Conservation (phyloP, 2,329 filamentous ascomycete species). For the Ceratocystis smalleyi region DNA sequence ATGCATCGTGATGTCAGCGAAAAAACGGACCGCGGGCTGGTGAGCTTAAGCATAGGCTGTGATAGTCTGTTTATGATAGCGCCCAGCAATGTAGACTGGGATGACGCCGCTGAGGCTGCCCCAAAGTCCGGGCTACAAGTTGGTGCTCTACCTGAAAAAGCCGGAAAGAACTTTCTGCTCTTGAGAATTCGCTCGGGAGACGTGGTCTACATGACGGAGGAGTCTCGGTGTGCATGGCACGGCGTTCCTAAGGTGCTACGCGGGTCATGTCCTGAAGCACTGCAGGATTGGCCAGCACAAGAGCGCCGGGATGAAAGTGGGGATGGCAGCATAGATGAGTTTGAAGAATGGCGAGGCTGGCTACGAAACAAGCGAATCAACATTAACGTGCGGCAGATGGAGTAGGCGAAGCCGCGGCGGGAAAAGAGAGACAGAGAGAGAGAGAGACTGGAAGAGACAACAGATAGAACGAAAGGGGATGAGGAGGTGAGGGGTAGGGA, state of each 20-base stretch:
- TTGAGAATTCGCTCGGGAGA: slow-evolving; percentile 69
- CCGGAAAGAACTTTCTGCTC: slow-evolving; percentile 36
- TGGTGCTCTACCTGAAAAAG: not conserved
- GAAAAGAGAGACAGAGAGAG: too few relatives aligned
- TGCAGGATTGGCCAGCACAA: slow-evolving; percentile 56
- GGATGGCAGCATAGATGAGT: slow-evolving; percentile 28
- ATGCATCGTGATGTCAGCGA: slow-evolving; percentile 92
- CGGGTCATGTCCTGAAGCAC: slow-evolving; percentile 59
- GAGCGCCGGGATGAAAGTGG: slow-evolving; percentile 18
- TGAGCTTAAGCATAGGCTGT: slow-evolving; percentile 80
- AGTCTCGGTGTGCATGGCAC: slow-evolving; percentile 83
- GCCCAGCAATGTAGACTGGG: slow-evolving; percentile 33
- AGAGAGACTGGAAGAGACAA: not conserved
- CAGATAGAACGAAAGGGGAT: slow-evolving; percentile 25
- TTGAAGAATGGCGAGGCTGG: slow-evolving; percentile 66
- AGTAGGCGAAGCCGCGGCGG: slow-evolving; percentile 26
- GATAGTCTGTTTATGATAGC: slow-evolving; percentile 80
- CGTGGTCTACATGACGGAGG: slow-evolving; percentile 73
- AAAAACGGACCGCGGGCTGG: slow-evolving; percentile 57
- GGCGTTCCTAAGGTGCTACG: slow-evolving; percentile 76
- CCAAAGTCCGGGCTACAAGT: too few relatives aligned
- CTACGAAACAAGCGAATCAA: slow-evolving; percentile 81
- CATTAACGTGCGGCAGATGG: slow-evolving; percentile 84
- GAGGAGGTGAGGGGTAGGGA: not conserved
- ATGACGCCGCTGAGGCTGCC: slow-evolving; percentile 15